phyloP scores from a whole-genome alignment of 2,329 filamentous ascomycete species.

The Rutstroemia sp. region DNA sequence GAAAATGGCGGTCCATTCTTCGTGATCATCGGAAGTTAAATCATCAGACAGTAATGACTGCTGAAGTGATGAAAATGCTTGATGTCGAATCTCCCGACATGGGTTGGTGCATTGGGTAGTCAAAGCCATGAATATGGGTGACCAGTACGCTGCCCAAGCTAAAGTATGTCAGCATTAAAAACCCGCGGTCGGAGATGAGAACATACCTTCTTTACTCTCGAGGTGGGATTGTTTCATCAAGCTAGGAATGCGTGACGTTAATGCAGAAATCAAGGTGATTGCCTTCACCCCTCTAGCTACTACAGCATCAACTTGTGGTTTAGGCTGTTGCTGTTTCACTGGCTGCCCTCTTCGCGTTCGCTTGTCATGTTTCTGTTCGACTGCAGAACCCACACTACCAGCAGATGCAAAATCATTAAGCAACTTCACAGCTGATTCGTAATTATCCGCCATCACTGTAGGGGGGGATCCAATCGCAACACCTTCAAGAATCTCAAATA shows the following conservation, averaged over 20 bases:
- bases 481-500: conserved; percentile 81
- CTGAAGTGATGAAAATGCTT: conserved; percentile 81
- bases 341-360: conserved; percentile 34
- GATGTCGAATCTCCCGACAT: conserved; percentile 83
- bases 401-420: conserved; percentile 86
- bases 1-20: conserved; percentile 94
- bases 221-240: conserved; percentile 92
- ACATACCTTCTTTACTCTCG: conserved; percentile 59
- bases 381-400: conserved; percentile 62
- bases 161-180: not conserved
- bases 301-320: conserved; percentile 48
- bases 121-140: conserved; percentile 83
- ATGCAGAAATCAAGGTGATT: conserved; percentile 70
- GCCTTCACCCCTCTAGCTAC: conserved; percentile 75
- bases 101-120: conserved; percentile 90
- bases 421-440: conserved; percentile 76
- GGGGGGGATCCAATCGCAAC: conserved; percentile 65
- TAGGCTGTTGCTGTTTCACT: conserved; percentile 35
- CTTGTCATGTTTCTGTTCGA: conserved; percentile 62
- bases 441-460: conserved; percentile 90
- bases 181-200: not conserved
- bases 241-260: conserved; percentile 74
- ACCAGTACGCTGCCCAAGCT: conserved; percentile 97
- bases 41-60: conserved; percentile 78
- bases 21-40: conserved; percentile 73